Conservation (phyloP, 805 yeast genomes). For the Cyberlindnera euphorbiiphila region DNA sequence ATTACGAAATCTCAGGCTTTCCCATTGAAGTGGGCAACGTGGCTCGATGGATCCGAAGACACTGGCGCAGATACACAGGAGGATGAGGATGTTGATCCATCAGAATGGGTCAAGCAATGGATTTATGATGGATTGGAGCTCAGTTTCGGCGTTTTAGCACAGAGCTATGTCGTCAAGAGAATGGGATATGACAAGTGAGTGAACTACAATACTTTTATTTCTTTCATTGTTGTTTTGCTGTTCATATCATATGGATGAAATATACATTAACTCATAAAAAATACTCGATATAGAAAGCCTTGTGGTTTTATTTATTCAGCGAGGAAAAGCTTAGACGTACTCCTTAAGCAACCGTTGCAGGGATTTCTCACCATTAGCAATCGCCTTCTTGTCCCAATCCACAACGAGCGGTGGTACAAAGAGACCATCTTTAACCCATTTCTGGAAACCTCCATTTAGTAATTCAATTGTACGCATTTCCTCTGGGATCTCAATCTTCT, state of each 20-base stretch:
- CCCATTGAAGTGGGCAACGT: slow-evolving; percentile 87
- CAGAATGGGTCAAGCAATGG: slow-evolving; percentile 81
- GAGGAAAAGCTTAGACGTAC: slow-evolving; percentile 12
- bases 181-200: slow-evolving; percentile 44
- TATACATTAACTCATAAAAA: slow-evolving; percentile 1
- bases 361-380: slow-evolving; percentile 44
- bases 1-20: slow-evolving; percentile 83
- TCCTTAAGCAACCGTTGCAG: slow-evolving; percentile 30
- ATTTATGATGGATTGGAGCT: slow-evolving; percentile 72
- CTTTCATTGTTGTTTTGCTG: no score
- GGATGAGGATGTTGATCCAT: slow-evolving; percentile 64
- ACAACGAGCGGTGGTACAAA: slow-evolving; percentile 48
- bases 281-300: no score
- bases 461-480: slow-evolving; percentile 9
- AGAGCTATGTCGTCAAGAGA: slow-evolving; percentile 82
- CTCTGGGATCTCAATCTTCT: slow-evolving; percentile 10
- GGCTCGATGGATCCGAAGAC: slow-evolving; percentile 53
- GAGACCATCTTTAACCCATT: slow-evolving; percentile 22
- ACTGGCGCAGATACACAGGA: slow-evolving; percentile 26
- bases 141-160: slow-evolving; percentile 83
- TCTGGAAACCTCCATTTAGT: slow-evolving; percentile 9
- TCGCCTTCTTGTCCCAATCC: slow-evolving; percentile 56
- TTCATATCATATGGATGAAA: no score
- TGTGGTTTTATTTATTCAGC: no score
- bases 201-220: background rate